Conservation (phyloP, 1,284 basidiomycete species). For the Apiotrichum gracile region DNA sequence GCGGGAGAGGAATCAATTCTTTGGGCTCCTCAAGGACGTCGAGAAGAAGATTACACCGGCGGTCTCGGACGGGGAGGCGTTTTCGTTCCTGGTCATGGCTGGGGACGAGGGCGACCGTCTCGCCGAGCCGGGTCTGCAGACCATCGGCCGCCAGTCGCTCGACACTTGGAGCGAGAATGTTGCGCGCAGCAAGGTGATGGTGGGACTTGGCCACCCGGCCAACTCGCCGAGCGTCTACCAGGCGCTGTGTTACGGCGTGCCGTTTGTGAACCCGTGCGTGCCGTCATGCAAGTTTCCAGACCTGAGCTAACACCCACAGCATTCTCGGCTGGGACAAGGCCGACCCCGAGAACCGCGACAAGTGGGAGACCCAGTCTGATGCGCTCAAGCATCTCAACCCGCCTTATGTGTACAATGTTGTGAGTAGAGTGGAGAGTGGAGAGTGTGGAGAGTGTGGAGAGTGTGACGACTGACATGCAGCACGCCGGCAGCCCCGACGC, state of each 20-base stretch:
- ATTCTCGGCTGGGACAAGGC: conserved; percentile 41
- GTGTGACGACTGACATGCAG: conserved; percentile 11
- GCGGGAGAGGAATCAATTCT: not conserved
- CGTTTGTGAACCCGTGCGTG: conserved; percentile 47
- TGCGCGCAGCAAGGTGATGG: conserved; percentile 6
- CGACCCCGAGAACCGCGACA: conserved; percentile 33
- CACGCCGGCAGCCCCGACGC: conserved; percentile 19
- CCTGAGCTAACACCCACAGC: conserved; percentile 33
- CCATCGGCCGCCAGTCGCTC: not conserved
- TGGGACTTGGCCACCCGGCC: not conserved
- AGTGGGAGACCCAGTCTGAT: conserved; percentile 46
- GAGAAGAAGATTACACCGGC: not conserved
- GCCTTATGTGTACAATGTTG: conserved; percentile 48
- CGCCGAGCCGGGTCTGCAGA: not conserved
- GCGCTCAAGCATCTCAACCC: conserved; percentile 21
- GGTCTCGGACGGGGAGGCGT: not conserved
- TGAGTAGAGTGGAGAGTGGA: conserved; percentile 11
- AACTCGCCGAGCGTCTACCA: conserved; percentile 38
- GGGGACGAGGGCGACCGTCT: not conserved
- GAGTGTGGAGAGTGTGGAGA: too few species aligned
- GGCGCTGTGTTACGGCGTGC: conserved; percentile 47
- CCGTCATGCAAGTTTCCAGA: too few species aligned
- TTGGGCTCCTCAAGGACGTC: not conserved
- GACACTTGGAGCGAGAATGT: conserved; percentile 1
- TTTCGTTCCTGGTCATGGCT: not conserved